Conservation (phyloP, 1,284 basidiomycete genomes). For the Boletus semigastroideus region DNA sequence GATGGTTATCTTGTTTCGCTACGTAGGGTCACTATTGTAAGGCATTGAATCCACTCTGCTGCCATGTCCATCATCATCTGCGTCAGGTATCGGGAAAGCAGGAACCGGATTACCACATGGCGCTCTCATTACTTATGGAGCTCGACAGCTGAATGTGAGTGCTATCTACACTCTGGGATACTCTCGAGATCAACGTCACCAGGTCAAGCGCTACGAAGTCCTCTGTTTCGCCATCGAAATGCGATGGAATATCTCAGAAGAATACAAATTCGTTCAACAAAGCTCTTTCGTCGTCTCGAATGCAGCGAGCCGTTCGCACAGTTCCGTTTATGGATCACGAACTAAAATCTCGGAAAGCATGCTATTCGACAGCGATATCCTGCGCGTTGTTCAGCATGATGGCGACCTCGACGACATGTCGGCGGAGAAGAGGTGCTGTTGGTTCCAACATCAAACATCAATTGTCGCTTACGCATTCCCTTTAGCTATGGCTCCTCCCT, state of each 20-base stretch:
- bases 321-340: not conserved
- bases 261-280: conserved; percentile 15
- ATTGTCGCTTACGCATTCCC: not conserved
- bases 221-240: conserved; percentile 30
- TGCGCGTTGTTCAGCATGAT: conserved; percentile 19
- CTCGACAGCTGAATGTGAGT: conserved; percentile 27
- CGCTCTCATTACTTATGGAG: conserved; percentile 23
- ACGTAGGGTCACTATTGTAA: conserved; percentile 30
- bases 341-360: not conserved
- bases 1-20: not conserved
- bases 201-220: conserved; percentile 32
- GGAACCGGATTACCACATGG: conserved; percentile 29
- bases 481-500: conserved; percentile 5
- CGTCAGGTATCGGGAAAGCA: conserved; percentile 28
- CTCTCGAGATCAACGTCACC: not conserved
- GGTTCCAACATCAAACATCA: not conserved
- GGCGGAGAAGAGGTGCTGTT: conserved; percentile 12
- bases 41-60: not conserved
- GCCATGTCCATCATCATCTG: not conserved
- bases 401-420: not conserved
- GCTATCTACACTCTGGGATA: too few species aligned
- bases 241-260: conserved; percentile 23
- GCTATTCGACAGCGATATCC: conserved; percentile 18
- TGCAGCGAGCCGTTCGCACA: not conserved
- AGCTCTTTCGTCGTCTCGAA: conserved; percentile 20